Conservation (phyloP, 257 asterid species). For the Fraxinus excelsior region DNA sequence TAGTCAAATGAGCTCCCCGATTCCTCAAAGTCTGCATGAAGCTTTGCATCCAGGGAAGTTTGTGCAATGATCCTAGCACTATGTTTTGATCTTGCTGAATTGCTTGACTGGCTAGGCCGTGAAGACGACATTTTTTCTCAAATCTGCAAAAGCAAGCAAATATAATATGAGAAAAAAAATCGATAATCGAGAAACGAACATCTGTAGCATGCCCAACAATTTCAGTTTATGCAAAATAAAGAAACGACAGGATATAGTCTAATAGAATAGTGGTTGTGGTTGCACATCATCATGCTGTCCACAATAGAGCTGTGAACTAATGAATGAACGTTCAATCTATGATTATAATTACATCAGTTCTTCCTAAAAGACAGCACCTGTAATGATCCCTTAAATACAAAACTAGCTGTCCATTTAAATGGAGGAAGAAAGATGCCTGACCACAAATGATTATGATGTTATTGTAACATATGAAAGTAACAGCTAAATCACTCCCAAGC, state of each 20-base stretch:
- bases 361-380: neutral
- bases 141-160: conserved; percentile 32
- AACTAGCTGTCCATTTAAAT: neutral
- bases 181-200: neutral
- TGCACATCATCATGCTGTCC: neutral
- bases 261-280: neutral
- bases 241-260: neutral
- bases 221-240: neutral
- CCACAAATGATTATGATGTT: neutral
- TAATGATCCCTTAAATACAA: neutral
- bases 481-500: neutral
- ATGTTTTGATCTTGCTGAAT: conserved; percentile 67
- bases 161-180: neutral
- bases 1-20: conserved; percentile 87
- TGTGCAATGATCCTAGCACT: conserved; percentile 76
- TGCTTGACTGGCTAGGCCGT: conserved; percentile 65
- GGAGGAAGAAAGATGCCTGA: neutral
- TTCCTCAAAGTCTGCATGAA: conserved; percentile 78
- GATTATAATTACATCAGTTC: neutral
- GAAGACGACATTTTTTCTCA: conserved; percentile 49
- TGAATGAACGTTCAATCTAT: neutral
- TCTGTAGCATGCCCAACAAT: neutral
- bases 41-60: conserved; percentile 81
- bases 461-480: neutral
- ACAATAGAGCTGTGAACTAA: neutral